These are phyloP conservation scores for Mortierella alpina DNA, from an alignment of 192 early-diverging fungal genomes.

Conservation along the genomic window DNA sequence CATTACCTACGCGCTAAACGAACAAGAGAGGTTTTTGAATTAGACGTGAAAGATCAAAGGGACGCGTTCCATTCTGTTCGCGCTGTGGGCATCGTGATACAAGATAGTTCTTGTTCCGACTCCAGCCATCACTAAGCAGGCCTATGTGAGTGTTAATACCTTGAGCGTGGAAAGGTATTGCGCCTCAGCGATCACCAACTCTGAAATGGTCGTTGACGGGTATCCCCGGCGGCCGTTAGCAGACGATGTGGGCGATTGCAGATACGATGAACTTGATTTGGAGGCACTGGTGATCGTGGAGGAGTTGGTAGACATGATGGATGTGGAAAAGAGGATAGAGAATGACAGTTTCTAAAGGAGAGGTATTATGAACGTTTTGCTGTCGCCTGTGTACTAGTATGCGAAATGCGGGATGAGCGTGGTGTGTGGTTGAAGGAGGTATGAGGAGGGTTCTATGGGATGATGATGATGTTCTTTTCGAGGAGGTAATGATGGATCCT, in stretches of 20 bases:
- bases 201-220: conserved; percentile 30
- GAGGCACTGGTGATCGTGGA: neutral
- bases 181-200: conserved; percentile 38
- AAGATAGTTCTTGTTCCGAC: neutral
- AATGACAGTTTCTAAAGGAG: too few species aligned
- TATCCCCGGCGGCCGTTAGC: neutral
- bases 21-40: neutral
- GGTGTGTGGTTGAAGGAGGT: neutral
- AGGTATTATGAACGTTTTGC: too few species aligned
- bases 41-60: neutral
- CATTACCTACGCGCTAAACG: conserved; percentile 45
- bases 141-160: neutral
- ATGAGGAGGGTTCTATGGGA: neutral
- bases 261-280: neutral
- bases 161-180: conserved; percentile 48
- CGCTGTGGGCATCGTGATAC: neutral
- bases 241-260: neutral
- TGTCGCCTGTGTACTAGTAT: too few species aligned
- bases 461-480: neutral
- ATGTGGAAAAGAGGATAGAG: too few species aligned
- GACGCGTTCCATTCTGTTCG: too few species aligned
- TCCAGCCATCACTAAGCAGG: neutral
- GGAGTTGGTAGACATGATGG: too few species aligned
- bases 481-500: too few species aligned
- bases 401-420: too few species aligned